Evolutionary conservation across 495 filamentous ascomycete species (phyloP).

Genomic region (Pyronema omphalodes): DNA sequence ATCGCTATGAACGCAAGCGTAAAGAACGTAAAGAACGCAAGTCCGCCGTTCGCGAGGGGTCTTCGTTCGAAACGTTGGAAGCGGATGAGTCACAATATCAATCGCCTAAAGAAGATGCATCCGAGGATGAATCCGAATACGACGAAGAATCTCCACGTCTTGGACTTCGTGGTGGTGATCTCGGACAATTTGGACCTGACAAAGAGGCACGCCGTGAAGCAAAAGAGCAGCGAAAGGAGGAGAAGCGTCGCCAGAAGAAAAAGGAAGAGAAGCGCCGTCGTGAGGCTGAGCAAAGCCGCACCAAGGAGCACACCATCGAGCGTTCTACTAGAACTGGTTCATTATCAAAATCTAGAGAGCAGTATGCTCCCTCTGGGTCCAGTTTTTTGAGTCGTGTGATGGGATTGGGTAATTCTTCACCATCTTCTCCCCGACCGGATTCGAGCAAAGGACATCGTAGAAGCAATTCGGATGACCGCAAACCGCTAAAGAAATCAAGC

Average conservation of each 20-base stretch:
- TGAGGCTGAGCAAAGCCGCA: not conserved
- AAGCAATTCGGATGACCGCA: not conserved
- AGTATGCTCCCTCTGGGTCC: no score
- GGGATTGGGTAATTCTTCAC: no score
- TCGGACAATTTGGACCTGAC: not conserved
- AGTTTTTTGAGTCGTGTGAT: no score
- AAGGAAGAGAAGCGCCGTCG: not conserved
- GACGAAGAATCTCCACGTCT: not conserved
- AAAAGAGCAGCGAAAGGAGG: not conserved
- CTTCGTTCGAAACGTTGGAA: not conserved
- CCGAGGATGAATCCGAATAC: not conserved
- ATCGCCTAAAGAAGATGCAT: not conserved
- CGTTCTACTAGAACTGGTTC: no score
- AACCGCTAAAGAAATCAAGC: not conserved
- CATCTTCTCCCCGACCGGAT: not conserved
- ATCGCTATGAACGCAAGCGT: not conserved
- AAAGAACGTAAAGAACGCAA: not conserved
- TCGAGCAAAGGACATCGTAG: not conserved
- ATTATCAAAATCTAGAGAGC: no score
- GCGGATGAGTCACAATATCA: not conserved
- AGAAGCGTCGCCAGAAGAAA: not conserved
- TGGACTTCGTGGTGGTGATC: slow-evolving; percentile 1
- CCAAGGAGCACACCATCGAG: no score
- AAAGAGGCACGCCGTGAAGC: not conserved
- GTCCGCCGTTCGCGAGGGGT: not conserved